These are phyloP conservation scores for Corynespora cassiicola DNA, from an alignment of 2,329 filamentous ascomycete species.

Conservation along the genomic window DNA sequence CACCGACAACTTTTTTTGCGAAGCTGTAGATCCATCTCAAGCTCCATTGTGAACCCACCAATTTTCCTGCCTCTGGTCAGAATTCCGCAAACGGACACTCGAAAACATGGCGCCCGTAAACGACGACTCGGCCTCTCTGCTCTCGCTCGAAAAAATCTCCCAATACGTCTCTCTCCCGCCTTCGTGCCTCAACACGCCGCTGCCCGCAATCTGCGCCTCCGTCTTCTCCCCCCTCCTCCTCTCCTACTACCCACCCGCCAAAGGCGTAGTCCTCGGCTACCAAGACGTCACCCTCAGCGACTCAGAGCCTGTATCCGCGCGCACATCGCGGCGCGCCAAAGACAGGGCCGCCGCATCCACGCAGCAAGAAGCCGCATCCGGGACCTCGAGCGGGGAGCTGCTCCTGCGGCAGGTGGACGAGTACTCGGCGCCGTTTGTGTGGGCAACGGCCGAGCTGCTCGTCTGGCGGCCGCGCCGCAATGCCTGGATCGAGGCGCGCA, in stretches of 20 bases:
- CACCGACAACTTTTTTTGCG: slow-evolving; percentile 39
- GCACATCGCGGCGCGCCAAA: slow-evolving; percentile 21
- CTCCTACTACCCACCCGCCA: slow-evolving; percentile 75
- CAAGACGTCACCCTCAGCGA: slow-evolving; percentile 71
- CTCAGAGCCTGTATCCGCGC: slow-evolving; percentile 53
- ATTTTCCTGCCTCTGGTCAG: too few species aligned
- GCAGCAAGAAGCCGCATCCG: slow-evolving; percentile 12
- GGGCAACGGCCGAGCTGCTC: slow-evolving; percentile 86
- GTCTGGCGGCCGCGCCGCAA: slow-evolving; percentile 80
- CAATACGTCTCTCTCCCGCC: slow-evolving; percentile 80
- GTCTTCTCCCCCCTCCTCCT: slow-evolving; percentile 78
- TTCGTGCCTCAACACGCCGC: slow-evolving; percentile 70
- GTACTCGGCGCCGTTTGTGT: slow-evolving; percentile 84
- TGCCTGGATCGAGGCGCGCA: slow-evolving; percentile 76
- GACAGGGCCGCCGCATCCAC: slow-evolving; percentile 1
- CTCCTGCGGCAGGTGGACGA: slow-evolving; percentile 58
- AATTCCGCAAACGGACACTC: slow-evolving; percentile 1
- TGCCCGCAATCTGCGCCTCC: slow-evolving; percentile 75
- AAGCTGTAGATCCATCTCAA: too few species aligned
- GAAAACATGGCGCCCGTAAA: slow-evolving; percentile 33
- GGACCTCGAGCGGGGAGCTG: slow-evolving; percentile 10
- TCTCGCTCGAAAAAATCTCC: slow-evolving; percentile 79
- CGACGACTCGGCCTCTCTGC: slow-evolving; percentile 52
- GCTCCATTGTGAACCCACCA: too few species aligned
- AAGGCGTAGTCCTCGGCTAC: slow-evolving; percentile 78